Evolutionary conservation across 768 basidiomycete species (phyloP), one percentile per base, ranked within the genome.

Genomic region (Tylopilus intermedius): DNA sequence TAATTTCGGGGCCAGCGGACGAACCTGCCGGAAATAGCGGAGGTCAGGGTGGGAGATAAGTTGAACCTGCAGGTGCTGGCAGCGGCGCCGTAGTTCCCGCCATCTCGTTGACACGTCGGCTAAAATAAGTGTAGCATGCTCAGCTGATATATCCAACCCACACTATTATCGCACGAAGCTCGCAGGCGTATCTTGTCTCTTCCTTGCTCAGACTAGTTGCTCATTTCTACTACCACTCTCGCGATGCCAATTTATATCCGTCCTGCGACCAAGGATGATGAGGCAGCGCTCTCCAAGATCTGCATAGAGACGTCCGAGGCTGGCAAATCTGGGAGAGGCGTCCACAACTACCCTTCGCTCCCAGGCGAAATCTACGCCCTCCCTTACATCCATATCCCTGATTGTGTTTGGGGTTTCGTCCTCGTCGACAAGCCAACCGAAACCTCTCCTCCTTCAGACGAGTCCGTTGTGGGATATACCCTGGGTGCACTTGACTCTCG

Each of bases 291-390:
- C 43, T 86, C 84, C 51, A 76, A 69, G 45, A 86, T 91, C 59
- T 92, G 89, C 66, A 75, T 92, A 27, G 73, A 85, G 49, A 90
- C 88, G 4, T 86, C 79, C 18, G 77, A 86, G 49, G 86, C 84
- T 21, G 88, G 89, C 45, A 72, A 70, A 57, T 83, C 84, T 51
- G 86, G 86, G 35, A 81, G 82, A 65, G 59, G 59, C 35, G 71
- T 82, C 27, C 84, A 89, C 69, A 78, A 79, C 38, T 77, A 75
- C 58, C 72, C 72, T 11, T 83, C 86, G 58, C 79, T 90, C 32
- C 83, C 80, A 10, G 87, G 88, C 5, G 74, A 89, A 40, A 74
- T 85, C 40, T 90, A 83, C 61, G 83, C 88, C 3, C 77, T 88
- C 43, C 89, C 89, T 2, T 91, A 91, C 67, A 76, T 87, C 52